Conservation (phyloP, 108 stramenopile species). For the Chaetoceros muelleri region DNA sequence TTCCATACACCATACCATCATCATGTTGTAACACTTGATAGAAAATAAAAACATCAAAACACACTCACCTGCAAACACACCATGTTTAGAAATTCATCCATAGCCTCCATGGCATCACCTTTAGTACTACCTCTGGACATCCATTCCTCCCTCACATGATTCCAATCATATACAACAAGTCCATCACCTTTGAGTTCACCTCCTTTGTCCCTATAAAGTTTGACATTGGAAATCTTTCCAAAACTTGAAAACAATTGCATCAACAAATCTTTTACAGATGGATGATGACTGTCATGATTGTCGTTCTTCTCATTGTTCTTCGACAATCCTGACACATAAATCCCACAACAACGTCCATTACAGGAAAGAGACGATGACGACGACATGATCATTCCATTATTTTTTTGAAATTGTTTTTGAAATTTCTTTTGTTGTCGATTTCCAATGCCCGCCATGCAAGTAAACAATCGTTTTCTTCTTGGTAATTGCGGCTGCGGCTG, state of each 20-base stretch:
- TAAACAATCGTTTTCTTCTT: not conserved
- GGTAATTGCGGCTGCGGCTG: slow-evolving; percentile 4
- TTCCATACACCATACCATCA: no score
- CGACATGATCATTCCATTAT: not conserved
- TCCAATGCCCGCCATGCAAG: slow-evolving; percentile 48
- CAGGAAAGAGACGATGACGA: not conserved
- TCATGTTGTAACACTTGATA: not conserved
- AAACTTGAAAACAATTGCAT: slow-evolving; percentile 42
- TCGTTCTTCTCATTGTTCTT: slow-evolving; percentile 21
- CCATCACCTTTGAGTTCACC: slow-evolving; percentile 67
- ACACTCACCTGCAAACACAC: slow-evolving; percentile 68
- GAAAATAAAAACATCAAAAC: no score
- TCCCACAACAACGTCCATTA: slow-evolving; percentile 17
- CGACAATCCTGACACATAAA: slow-evolving; percentile 67
- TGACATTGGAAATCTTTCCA: slow-evolving; percentile 48
- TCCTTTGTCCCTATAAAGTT: slow-evolving; percentile 52
- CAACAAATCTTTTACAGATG: slow-evolving; percentile 5
- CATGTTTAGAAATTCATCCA: slow-evolving; percentile 25
- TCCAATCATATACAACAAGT: slow-evolving; percentile 46
- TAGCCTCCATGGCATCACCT: slow-evolving; percentile 8
- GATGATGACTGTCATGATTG: not conserved
- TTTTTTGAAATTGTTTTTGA: slow-evolving; percentile 23
- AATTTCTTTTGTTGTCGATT: slow-evolving; percentile 29
- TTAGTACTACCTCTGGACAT: slow-evolving; percentile 1
- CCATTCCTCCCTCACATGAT: slow-evolving; percentile 7